Conservation (phyloP, 2,329 filamentous ascomycete genomes). For the Thelonectria olida region DNA sequence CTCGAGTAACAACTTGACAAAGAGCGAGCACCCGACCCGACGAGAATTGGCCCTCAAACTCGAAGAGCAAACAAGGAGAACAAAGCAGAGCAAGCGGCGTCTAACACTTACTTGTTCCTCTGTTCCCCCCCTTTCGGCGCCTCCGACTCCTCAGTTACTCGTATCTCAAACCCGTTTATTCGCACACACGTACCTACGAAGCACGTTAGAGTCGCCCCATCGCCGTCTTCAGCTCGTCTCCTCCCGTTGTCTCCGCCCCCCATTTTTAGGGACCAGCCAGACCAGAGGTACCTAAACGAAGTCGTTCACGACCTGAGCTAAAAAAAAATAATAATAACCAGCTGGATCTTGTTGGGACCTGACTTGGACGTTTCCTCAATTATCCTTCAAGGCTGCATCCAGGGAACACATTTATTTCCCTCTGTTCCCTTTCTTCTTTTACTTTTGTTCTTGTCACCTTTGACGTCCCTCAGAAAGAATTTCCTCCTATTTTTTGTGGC, state of each 20-base stretch:
- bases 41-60: neutral
- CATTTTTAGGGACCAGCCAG: neutral
- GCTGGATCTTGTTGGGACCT: neutral
- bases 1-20: neutral
- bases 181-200: neutral
- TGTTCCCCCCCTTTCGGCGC: neutral
- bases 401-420: neutral
- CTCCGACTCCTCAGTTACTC: neutral
- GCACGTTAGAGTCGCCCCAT: neutral
- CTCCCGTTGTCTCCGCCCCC: neutral
- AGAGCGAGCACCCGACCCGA: neutral
- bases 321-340: no score
- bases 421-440: neutral
- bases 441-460: no score
- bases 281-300: neutral
- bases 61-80: neutral
- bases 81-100: neutral
- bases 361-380: neutral
- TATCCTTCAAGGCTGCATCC: neutral
- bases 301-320: constrained; percentile 4
- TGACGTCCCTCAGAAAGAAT: neutral
- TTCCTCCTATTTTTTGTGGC: neutral
- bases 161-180: neutral
- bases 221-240: constrained; percentile 6
- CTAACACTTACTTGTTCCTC: neutral